Percentiles rank a stretch among this genome's conserved stretches.
These are phyloP conservation scores for Ceratorhiza oryzae-sativae DNA, from an alignment of 1,284 basidiomycete genomes.

Conservation along the genomic window DNA sequence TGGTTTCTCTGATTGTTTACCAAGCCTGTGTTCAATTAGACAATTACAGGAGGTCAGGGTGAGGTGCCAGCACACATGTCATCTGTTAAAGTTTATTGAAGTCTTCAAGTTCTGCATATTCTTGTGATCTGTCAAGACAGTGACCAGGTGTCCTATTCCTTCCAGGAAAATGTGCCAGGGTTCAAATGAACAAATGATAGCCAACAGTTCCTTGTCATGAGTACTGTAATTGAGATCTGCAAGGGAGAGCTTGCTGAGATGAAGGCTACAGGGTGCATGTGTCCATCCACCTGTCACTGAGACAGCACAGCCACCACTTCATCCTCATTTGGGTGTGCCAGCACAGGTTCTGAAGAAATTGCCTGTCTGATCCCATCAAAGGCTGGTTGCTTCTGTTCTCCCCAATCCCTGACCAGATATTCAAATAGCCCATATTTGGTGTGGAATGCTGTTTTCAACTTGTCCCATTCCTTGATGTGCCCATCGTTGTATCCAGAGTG, in stretches of 20 bases:
- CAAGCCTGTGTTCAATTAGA: constrained; percentile 46
- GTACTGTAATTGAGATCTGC: constrained; percentile 51
- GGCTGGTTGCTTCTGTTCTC: constrained; percentile 40
- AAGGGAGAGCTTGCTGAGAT: constrained; percentile 7
- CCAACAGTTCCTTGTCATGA: constrained; percentile 51
- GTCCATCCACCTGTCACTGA: constrained; percentile 23
- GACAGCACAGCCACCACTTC: constrained; percentile 6
- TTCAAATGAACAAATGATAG: constrained; percentile 39
- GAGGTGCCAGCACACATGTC: constrained; percentile 47
- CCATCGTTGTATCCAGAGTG: constrained; percentile 45
- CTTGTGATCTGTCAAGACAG: constrained; percentile 46
- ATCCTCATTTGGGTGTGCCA: constrained; percentile 8
- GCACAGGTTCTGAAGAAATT: constrained; percentile 20
- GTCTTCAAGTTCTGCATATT: constrained; percentile 47
- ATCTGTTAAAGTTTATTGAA: constrained; percentile 40
- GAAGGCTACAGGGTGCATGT: constrained; percentile 9
- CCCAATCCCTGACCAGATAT: constrained; percentile 47
- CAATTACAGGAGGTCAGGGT: constrained; percentile 44
- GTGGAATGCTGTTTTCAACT: constrained; percentile 34
- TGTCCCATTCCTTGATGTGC: constrained; percentile 22
- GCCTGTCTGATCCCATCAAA: constrained; percentile 46
- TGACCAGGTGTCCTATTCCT: constrained; percentile 40
- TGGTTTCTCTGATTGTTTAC: constrained; percentile 44
- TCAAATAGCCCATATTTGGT: constrained; percentile 54
- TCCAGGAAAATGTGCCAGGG: constrained; percentile 47